Percentiles rank a stretch among this genome's conserved stretches.
Conservation (phyloP, 1,284 basidiomycete genomes). For the Cryptococcus hybrid region DNA sequence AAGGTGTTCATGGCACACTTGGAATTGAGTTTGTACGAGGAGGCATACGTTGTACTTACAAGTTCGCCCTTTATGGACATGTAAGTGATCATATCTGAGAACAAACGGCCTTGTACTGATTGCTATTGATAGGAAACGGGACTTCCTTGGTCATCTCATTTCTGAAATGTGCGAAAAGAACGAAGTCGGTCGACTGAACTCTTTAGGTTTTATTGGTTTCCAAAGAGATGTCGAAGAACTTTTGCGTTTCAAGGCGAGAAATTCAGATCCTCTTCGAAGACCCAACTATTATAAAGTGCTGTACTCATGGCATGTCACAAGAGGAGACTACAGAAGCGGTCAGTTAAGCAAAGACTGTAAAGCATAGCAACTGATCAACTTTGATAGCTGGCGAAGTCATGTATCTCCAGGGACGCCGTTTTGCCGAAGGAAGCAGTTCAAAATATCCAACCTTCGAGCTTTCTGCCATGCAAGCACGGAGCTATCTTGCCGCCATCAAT, state of each 20-base stretch:
- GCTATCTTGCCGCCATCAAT: constrained; percentile 82
- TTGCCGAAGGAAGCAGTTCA: constrained; percentile 56
- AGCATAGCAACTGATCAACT: constrained; percentile 14
- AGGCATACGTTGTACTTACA: constrained; percentile 77
- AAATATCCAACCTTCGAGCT: constrained; percentile 55
- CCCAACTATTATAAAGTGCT: constrained; percentile 90
- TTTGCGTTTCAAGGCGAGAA: constrained; percentile 90
- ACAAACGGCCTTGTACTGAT: background rate
- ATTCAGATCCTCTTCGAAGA: constrained; percentile 79
- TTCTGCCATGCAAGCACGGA: constrained; percentile 74
- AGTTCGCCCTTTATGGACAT: constrained; percentile 68
- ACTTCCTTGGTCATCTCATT: constrained; percentile 74
- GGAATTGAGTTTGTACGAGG: constrained; percentile 71
- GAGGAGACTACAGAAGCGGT: constrained; percentile 88
- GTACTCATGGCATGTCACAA: constrained; percentile 88
- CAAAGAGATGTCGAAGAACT: constrained; percentile 85
- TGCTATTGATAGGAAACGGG: constrained; percentile 62
- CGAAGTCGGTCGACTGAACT: constrained; percentile 72
- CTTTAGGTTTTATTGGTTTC: constrained; percentile 82
- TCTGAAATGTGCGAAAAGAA: constrained; percentile 92
- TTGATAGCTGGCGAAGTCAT: constrained; percentile 76
- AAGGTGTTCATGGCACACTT: constrained; percentile 73
- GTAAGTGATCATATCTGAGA: constrained; percentile 55
- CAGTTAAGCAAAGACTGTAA: constrained; percentile 32
- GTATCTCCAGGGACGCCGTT: constrained; percentile 86